Evolutionary conservation across 352 stramenopile species (phyloP), one percentile per base, ranked within the genome.

Genomic region (Phytophthora capsici): DNA sequence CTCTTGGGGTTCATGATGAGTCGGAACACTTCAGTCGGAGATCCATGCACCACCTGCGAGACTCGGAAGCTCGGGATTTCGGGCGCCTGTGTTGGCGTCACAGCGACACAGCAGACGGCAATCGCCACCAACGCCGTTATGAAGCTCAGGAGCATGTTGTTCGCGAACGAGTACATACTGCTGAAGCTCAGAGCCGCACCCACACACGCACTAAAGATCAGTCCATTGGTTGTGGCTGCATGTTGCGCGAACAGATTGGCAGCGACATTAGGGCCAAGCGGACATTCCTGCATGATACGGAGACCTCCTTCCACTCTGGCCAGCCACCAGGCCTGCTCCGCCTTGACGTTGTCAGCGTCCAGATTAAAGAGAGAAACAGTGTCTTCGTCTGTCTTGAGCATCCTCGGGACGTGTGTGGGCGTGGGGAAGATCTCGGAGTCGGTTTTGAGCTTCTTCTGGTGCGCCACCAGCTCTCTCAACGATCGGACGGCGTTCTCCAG

Each of bases 241-340:
- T 93, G 86, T 67, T 95, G 88, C n/a, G 81, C 83, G 48, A 82
- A 93, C 44, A 95, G 49, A 44, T 87, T 91, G 14, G 88, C 88
- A 0, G 88, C 82, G 2, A 94, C 88, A 25, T 84, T 91, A 7
- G 89, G 88, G 1, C 88, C 88, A 5, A 94, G 63, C 13, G 88
- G 86, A 63, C 84, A 95, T 69, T 95, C 88, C 56, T 95, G 88
- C 88, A 95, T 94, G 50, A 95, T 77, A 6, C 88, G 76, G 43
- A 95, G 69, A 0, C 88, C 88, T 59, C 89, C 88, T 54, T 93
- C 82, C 19, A 95, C 88, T 43, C 86, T 75, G 34, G 86, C 88
- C 37, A 95, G 71, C 88, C 88, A 95, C 88, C 88, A 95, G 28
- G 81, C 79, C 63, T 95, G 88, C 70, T 95, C 88, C 16, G 82